Base-by-base conservation (phyloP, 352 stramenopile species). In the Pythium biforme region DNA sequence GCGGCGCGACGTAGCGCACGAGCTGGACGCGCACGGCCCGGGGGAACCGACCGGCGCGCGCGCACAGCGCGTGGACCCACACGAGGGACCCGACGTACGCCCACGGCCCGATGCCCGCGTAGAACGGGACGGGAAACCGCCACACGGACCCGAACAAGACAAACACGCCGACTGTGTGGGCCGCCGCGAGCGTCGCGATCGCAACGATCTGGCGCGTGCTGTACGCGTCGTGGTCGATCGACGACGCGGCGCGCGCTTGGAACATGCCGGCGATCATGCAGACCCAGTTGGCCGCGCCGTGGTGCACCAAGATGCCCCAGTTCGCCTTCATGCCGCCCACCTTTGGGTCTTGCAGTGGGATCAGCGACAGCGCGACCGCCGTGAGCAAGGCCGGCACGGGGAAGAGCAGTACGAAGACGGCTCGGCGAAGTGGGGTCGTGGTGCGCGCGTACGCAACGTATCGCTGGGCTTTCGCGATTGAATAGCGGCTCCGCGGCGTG, bases 81-180 rank as follows among this genome's bases (percentile, higher is more conserved):
- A 47, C 40, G 17, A 47, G 19, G 17, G 20, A 23, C 10, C 3
- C 40, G 19, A 47, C 40, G 8, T 25, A 54, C 12, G 47, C 7
- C 47, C 14, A 25, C 3, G 47, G 47, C 8, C 22, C 15, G 15
- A 54, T 22, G 3, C 22, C 47, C 3, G 17, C 14, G 17, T 54
- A 54, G 27, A 54, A 54, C 17, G 47, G 47, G 4, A 54, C 27
- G 12, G 47, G 47, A 26, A 54, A 54, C 17, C 27, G 25, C 47
- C 47, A 54, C 0, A 12, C 26, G 15, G 10, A 54, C 15, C 26
- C 15, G 25, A 51, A 19, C 22, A 31, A 12, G 8, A 51, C 0
- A 20, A 51, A 51, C 1, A 40, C 4, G 26, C 4, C 12, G 34
- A 41, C 34, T 3, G 34, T 41, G 26, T 29, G 25, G 5, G 27